Evolutionary conservation across 345 rosid genomes (phyloP).

Genomic region (Nasturtium officinale): DNA sequence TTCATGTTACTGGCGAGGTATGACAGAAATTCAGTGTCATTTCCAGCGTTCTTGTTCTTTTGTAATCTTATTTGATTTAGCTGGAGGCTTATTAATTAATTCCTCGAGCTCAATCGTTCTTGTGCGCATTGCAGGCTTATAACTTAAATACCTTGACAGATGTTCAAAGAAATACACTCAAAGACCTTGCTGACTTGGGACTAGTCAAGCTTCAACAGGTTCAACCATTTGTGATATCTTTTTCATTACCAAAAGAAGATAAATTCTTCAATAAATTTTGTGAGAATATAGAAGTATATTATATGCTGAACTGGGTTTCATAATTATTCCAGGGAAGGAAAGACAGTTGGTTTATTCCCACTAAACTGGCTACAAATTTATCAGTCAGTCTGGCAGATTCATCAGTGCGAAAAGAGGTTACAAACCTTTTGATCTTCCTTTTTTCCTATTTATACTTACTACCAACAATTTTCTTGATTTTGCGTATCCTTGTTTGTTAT

Average conservation of each 20-base stretch:
- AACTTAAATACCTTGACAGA: conserved; percentile 84
- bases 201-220: conserved; percentile 98
- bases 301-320: conserved; percentile 16
- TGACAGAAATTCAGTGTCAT: conserved; percentile 1
- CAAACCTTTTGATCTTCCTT: not conserved
- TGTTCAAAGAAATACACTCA: conserved; percentile 61
- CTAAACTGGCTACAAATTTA: conserved; percentile 85
- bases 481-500: conserved; percentile 14
- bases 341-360: conserved; percentile 96
- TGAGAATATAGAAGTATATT: conserved; percentile 10
- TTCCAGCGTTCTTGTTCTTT: not conserved
- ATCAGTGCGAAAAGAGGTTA: conserved; percentile 80
- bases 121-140: conserved; percentile 63
- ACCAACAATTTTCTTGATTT: conserved; percentile 18
- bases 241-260: conserved; percentile 5
- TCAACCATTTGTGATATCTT: conserved; percentile 33
- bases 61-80: conserved; percentile 4
- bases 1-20: conserved; percentile 94
- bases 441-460: conserved; percentile 1
- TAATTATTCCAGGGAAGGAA: conserved; percentile 71
- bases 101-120: conserved; percentile 7
- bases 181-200: conserved; percentile 95
- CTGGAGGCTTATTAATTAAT: conserved; percentile 16
- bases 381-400: conserved; percentile 91
- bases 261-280: not conserved